Percentiles rank a stretch among this genome's conserved stretches.
Conservation (phyloP, 2,329 filamentous ascomycete species). For the Monilinia laxa region DNA sequence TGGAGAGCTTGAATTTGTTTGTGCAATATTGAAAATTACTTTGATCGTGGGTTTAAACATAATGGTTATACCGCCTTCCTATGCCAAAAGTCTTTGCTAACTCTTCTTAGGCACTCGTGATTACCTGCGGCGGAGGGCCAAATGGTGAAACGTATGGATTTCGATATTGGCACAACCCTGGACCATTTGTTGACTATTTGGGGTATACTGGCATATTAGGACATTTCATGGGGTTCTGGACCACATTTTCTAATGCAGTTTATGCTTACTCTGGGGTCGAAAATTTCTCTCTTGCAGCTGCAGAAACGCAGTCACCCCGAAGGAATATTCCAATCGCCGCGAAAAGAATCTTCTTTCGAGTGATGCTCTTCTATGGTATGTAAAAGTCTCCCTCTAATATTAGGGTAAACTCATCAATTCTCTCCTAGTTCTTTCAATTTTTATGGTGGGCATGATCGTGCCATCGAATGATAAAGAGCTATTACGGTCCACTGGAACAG, state of each 20-base stretch:
- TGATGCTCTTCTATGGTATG: conserved; percentile 54
- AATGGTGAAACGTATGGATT: conserved; percentile 62
- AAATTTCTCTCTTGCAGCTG: conserved; percentile 54
- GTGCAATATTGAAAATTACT: conserved; percentile 56
- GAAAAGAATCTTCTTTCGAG: conserved; percentile 53
- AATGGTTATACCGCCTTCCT: conserved; percentile 38
- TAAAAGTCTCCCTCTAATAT: neutral
- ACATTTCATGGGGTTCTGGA: conserved; percentile 53
- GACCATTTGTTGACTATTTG: conserved; percentile 65
- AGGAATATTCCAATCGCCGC: conserved; percentile 53
- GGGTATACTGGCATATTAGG: conserved; percentile 55
- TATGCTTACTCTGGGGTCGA: conserved; percentile 53
- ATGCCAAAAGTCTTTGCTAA: neutral
- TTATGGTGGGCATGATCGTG: conserved; percentile 55
- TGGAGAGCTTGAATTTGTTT: conserved; percentile 55
- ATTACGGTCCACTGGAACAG: conserved; percentile 46
- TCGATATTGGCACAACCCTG: conserved; percentile 49
- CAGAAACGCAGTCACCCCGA: conserved; percentile 54
- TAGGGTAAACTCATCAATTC: neutral
- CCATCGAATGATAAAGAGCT: conserved; percentile 53
- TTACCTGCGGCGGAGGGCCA: conserved; percentile 56
- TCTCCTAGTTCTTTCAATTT: conserved; percentile 43
- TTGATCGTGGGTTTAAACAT: conserved; percentile 63
- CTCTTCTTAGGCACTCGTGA: conserved; percentile 36
- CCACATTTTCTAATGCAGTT: conserved; percentile 48